Evolutionary conservation across 1,284 basidiomycete species (phyloP).

Genomic region (Tilletiopsis washingtonensis): DNA sequence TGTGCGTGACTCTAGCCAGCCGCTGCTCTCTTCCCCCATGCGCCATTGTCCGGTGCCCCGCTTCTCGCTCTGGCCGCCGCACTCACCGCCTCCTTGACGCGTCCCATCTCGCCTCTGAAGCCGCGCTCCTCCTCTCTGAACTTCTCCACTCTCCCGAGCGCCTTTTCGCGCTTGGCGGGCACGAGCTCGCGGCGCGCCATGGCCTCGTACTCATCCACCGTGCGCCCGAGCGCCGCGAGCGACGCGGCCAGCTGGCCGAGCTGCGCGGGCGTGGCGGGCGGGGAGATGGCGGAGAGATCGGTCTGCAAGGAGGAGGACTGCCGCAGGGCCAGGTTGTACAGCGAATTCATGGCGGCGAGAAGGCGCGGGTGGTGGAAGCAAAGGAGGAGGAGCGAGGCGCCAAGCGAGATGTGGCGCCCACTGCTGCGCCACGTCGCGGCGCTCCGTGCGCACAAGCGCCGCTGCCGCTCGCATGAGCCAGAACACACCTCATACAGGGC

Average conservation of each 20-base stretch:
- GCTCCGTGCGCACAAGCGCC: too few species aligned
- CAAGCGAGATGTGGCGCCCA: too few species aligned
- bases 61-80: background rate
- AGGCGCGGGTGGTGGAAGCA: too few species aligned
- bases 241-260: conserved; percentile 32
- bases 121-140: conserved; percentile 40
- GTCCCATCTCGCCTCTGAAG: conserved; percentile 19
- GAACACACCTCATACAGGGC: too few species aligned
- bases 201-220: conserved; percentile 45
- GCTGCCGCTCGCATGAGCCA: too few species aligned
- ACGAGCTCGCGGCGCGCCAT: conserved; percentile 43
- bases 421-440: too few species aligned
- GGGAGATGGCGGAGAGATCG: conserved; percentile 31
- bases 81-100: conserved; percentile 17
- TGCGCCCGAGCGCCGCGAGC: conserved; percentile 33
- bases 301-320: conserved; percentile 41
- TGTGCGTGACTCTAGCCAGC: too few species aligned
- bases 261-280: conserved; percentile 14
- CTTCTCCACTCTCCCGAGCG: conserved; percentile 31
- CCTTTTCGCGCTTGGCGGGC: conserved; percentile 43
- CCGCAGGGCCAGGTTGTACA: conserved; percentile 44
- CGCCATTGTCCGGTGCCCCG: background rate
- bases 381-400: too few species aligned
- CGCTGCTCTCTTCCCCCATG: too few species aligned
- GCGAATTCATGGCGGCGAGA: conserved; percentile 47